These are phyloP conservation scores for slime mould (Dictyostelium discoideum) DNA, from an alignment of 78 protist species.

Conservation along the genomic window DNA sequence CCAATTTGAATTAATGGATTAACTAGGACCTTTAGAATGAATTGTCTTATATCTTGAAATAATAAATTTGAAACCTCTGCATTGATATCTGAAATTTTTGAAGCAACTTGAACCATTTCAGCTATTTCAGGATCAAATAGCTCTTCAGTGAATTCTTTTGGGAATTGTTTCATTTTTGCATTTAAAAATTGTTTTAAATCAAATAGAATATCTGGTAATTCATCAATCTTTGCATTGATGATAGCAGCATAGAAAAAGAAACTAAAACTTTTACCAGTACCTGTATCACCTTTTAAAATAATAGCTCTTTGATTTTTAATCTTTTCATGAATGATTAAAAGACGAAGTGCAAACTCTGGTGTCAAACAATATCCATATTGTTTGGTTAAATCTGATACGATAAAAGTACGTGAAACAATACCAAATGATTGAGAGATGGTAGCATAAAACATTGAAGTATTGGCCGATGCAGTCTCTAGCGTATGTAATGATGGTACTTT, in stretches of 20 bases:
- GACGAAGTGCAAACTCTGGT: conserved; percentile 57
- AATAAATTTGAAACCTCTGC: neutral
- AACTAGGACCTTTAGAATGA: neutral
- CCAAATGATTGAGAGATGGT: conserved; percentile 6
- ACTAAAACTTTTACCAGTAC: conserved; percentile 71
- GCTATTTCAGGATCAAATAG: neutral
- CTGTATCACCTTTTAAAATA: conserved; percentile 74
- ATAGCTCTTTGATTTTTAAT: conserved; percentile 36
- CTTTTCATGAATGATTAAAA: conserved; percentile 50
- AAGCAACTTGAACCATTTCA: neutral
- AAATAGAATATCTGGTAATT: conserved; percentile 38
- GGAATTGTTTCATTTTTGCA: neutral
- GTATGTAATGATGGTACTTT: neutral
- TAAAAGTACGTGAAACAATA: neutral
- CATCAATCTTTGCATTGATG: conserved; percentile 48
- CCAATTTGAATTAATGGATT: conserved; percentile 12
- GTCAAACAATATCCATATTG: conserved; percentile 60
- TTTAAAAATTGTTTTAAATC: conserved; percentile 5
- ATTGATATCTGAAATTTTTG: neutral
- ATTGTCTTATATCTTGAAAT: neutral
- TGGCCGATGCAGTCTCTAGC: neutral
- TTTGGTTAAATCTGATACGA: neutral
- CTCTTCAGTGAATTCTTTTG: neutral
- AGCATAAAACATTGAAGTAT: neutral
- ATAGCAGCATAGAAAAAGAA: conserved; percentile 39